Evolutionary conservation across 2,329 filamentous ascomycete species (phyloP).

Genomic region (Sporothrix humicola): DNA sequence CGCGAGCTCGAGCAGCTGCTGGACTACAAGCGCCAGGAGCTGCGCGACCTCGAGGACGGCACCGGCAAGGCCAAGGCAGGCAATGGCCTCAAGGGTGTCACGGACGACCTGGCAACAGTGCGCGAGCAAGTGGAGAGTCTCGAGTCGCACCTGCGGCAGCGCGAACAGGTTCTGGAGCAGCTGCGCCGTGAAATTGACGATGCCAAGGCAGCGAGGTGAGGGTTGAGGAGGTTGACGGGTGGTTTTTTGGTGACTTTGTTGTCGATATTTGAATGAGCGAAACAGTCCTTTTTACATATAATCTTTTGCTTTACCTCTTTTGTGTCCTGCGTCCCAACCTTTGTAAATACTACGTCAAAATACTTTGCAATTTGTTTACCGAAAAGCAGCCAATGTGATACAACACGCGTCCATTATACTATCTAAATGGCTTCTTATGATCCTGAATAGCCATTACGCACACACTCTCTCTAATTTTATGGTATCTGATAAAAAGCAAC

Average conservation of each 20-base stretch:
- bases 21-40: constrained; percentile 87
- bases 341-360: constrained; percentile 12
- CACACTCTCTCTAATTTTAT: not conserved
- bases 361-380: not conserved
- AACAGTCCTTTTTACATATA: constrained; percentile 4
- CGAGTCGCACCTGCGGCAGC: constrained; percentile 77
- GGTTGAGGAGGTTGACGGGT: not conserved
- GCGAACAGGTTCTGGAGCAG: constrained; percentile 77
- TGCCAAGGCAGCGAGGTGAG: constrained; percentile 65
- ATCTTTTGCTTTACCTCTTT: not conserved
- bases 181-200: constrained; percentile 80
- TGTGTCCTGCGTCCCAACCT: not conserved
- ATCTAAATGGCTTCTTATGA: no score
- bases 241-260: not conserved
- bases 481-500: constrained; percentile 1
- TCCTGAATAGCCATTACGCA: not conserved
- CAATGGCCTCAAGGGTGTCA: constrained; percentile 74
- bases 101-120: constrained; percentile 88
- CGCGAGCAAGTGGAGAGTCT: constrained; percentile 92
- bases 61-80: constrained; percentile 71
- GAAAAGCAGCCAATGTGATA: no score
- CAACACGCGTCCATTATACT: not conserved
- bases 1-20: constrained; percentile 90
- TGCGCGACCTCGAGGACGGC: constrained; percentile 76
- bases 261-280: constrained; percentile 10